phyloP scores from a whole-genome alignment of 805 yeast genomes.

The Wickerhamomyces kurtzmanii region DNA sequence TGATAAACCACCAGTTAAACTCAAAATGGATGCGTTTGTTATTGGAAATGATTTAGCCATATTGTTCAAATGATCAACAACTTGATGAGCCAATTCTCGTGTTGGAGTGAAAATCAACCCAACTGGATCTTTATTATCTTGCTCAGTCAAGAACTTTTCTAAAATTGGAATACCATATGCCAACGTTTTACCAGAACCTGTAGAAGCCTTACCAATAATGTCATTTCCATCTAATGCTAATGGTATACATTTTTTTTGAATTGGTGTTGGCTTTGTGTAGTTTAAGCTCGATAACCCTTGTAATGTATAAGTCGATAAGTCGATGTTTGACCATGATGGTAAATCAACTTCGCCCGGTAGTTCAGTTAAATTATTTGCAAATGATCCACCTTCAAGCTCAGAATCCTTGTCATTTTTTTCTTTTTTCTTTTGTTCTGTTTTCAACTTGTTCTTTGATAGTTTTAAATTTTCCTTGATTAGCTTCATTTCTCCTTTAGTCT shows the following conservation, averaged over 20 bases:
- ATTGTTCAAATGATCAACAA: constrained; percentile 62
- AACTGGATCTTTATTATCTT: constrained; percentile 35
- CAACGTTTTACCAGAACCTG: constrained; percentile 95
- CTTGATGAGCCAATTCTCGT: constrained; percentile 93
- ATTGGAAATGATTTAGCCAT: constrained; percentile 44
- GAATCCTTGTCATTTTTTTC: constrained; percentile 17
- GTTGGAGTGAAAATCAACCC: constrained; percentile 92
- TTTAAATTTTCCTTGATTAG: constrained; percentile 14
- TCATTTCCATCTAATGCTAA: constrained; percentile 64
- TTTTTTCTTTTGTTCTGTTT: constrained; percentile 9
- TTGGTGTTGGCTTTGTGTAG: constrained; percentile 70
- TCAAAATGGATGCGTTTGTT: constrained; percentile 47
- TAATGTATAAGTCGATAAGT: constrained; percentile 44
- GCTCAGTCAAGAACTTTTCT: constrained; percentile 40
- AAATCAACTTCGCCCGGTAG: constrained; percentile 27
- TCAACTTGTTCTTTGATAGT: constrained; percentile 4
- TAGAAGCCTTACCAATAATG: constrained; percentile 91
- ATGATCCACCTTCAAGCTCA: constrained; percentile 18
- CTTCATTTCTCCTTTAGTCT: constrained; percentile 8
- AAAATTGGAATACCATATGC: constrained; percentile 93
- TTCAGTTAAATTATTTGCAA: too few relatives aligned
- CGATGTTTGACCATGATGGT: constrained; percentile 49
- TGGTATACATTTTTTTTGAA: constrained; percentile 74
- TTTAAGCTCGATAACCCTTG: constrained; percentile 51
- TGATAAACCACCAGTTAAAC: constrained; percentile 91